Conservation (phyloP, 495 filamentous ascomycete genomes). For the Viridothelium virens region DNA sequence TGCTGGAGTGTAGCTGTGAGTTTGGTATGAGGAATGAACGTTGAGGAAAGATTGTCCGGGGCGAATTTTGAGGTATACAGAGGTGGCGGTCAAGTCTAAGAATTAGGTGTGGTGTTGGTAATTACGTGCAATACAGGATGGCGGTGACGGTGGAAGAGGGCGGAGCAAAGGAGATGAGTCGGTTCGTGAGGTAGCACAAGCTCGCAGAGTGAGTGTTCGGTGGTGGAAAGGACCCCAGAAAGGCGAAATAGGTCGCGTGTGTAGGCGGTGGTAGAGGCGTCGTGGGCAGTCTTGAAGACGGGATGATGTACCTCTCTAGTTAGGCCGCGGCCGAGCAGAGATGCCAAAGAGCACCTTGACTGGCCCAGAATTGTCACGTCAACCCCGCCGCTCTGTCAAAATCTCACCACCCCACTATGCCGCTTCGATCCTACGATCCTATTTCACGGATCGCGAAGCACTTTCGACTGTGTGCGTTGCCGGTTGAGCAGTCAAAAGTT, state of each 20-base stretch:
- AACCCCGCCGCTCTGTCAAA: not conserved
- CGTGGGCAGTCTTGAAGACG: not conserved
- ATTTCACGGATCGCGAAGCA: too few relatives aligned
- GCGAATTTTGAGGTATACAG: not conserved
- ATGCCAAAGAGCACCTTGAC: not conserved
- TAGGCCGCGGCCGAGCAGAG: slow-evolving; percentile 4
- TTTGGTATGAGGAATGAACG: too few relatives aligned
- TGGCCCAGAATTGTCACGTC: not conserved
- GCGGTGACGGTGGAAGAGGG: not conserved
- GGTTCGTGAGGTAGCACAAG: not conserved
- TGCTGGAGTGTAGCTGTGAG: slow-evolving; percentile 32
- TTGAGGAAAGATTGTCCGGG: not conserved
- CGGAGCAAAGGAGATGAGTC: not conserved
- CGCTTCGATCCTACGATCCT: not conserved
- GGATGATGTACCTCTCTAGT: not conserved
- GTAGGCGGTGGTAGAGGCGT: slow-evolving; percentile 7
- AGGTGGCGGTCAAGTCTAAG: not conserved
- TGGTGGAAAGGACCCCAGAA: not conserved
- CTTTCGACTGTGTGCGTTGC: too few relatives aligned
- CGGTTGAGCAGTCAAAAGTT: too few relatives aligned
- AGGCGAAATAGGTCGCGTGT: slow-evolving; percentile 13
- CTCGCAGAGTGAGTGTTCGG: too few relatives aligned
- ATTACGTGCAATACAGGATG: slow-evolving; percentile 7
- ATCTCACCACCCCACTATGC: not conserved
- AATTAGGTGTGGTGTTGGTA: slow-evolving; percentile 1